These are phyloP conservation scores for Plantago elongata DNA, from an alignment of 257 asterid species.

Conservation along the genomic window DNA sequence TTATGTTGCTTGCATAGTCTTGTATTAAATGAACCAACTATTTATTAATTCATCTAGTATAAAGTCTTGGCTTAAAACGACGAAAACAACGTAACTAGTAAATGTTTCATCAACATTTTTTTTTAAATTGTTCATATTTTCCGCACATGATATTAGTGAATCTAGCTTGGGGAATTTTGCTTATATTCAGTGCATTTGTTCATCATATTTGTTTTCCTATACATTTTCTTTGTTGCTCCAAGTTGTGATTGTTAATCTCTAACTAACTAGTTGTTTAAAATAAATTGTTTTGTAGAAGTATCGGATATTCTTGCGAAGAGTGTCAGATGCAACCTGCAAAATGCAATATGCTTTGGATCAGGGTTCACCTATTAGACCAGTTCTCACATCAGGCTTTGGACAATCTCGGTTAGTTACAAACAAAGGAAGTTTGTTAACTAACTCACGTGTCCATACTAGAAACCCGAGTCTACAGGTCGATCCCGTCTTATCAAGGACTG, in stretches of 20 bases:
- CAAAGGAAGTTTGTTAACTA: constrained; percentile 6
- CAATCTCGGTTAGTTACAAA: constrained; percentile 22
- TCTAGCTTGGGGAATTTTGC: too few species aligned
- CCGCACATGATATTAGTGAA: neutral
- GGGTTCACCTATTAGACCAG: constrained; percentile 9
- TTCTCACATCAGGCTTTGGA: constrained; percentile 10
- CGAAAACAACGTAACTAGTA: too few species aligned
- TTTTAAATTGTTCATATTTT: neutral
- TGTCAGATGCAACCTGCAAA: constrained; percentile 36
- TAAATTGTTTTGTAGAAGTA: constrained; percentile 33
- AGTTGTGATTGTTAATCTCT: neutral
- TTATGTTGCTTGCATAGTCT: neutral
- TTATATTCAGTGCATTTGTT: too few species aligned
- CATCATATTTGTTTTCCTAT: neutral
- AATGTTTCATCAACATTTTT: too few species aligned
- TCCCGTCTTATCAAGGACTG: too few species aligned
- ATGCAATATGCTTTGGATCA: constrained; percentile 15
- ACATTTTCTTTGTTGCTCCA: neutral
- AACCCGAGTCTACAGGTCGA: constrained; percentile 2
- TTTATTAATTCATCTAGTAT: neutral
- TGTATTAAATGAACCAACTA: neutral
- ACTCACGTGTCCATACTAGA: neutral
- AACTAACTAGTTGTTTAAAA: neutral
- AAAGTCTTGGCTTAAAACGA: neutral
- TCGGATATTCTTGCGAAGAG: constrained; percentile 41